Percentiles rank a stretch among this genome's conserved stretches.
phyloP scores from a whole-genome alignment of 306 rosid genomes.

The Vachellia pachyceras region DNA sequence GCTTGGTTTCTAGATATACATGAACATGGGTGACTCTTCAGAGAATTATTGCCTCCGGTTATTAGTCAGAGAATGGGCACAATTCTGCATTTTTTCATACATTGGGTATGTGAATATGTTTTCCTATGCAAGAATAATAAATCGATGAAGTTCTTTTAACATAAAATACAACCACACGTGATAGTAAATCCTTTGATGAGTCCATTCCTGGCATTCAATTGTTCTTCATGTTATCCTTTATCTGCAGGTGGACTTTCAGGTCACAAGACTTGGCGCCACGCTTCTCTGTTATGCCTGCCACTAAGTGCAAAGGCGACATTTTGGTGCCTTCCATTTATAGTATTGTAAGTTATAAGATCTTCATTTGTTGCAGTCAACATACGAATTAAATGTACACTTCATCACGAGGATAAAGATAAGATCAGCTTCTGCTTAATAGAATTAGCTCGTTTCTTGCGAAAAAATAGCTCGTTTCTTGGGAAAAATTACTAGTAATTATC shows the following conservation, averaged over 20 bases:
- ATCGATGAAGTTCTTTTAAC: not conserved
- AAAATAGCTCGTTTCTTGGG: not conserved
- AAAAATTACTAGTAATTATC: not conserved
- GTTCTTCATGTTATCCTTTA: conserved; percentile 18
- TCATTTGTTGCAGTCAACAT: not conserved
- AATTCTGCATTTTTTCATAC: conserved; percentile 83
- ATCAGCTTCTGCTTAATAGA: not conserved
- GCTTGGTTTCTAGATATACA: conserved; percentile 62
- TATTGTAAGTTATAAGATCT: conserved; percentile 58
- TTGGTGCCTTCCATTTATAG: conserved; percentile 84
- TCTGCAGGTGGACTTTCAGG: conserved; percentile 89
- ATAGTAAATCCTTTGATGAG: not conserved
- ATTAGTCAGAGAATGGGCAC: conserved; percentile 86
- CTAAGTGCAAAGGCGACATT: conserved; percentile 60
- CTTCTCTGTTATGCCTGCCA: conserved; percentile 84
- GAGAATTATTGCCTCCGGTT: conserved; percentile 89
- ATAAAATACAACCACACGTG: not conserved
- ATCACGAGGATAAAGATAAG: not conserved
- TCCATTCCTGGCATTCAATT: conserved; percentile 13
- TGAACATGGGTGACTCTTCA: conserved; percentile 75
- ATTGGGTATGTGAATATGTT: conserved; percentile 71
- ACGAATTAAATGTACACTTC: not conserved
- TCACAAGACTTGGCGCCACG: conserved; percentile 85
- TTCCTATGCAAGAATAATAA: conserved; percentile 30
- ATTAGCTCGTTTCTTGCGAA: not conserved